Conservation (phyloP, 2,329 filamentous ascomycete species). For the Ascosphaera apis region DNA sequence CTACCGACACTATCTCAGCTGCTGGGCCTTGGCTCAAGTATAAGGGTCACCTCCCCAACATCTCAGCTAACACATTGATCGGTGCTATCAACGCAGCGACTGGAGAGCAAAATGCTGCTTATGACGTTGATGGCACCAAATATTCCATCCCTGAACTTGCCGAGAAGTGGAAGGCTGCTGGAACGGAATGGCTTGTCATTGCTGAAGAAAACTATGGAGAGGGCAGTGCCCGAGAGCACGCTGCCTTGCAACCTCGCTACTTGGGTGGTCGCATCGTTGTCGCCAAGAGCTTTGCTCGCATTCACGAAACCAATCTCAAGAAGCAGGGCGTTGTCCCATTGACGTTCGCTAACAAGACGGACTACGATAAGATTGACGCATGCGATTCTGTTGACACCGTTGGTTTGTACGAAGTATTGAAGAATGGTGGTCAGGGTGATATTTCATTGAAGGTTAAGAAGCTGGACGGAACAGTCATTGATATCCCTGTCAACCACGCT, state of each 20-base stretch:
- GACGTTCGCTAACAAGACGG: slow-evolving; percentile 67
- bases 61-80: slow-evolving; percentile 90
- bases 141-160: slow-evolving; percentile 74
- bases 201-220: slow-evolving; percentile 97
- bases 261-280: slow-evolving; percentile 67
- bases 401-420: slow-evolving; percentile 62
- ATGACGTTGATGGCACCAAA: slow-evolving; percentile 55
- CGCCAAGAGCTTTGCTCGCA: slow-evolving; percentile 69
- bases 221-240: slow-evolving; percentile 71
- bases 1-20: slow-evolving; percentile 93
- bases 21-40: slow-evolving; percentile 97
- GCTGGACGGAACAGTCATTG: slow-evolving; percentile 36
- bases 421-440: slow-evolving; percentile 48
- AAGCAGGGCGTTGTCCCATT: slow-evolving; percentile 93
- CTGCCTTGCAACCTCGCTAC: slow-evolving; percentile 74
- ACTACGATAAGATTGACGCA: slow-evolving; percentile 65
- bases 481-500: slow-evolving; percentile 63
- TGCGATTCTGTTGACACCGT: slow-evolving; percentile 66
- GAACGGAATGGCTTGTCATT: slow-evolving; percentile 71
- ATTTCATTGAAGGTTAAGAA: slow-evolving; percentile 35
- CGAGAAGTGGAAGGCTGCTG: slow-evolving; percentile 53
- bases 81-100: slow-evolving; percentile 83
- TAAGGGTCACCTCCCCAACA: slow-evolving; percentile 97
- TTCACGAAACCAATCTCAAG: slow-evolving; percentile 91
- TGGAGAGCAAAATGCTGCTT: slow-evolving; percentile 75